Percentiles rank a stretch among this genome's conserved stretches.
Evolutionary conservation across 75 land plant genomes (phyloP).

Genomic region (Cunninghamia lanceolata): DNA sequence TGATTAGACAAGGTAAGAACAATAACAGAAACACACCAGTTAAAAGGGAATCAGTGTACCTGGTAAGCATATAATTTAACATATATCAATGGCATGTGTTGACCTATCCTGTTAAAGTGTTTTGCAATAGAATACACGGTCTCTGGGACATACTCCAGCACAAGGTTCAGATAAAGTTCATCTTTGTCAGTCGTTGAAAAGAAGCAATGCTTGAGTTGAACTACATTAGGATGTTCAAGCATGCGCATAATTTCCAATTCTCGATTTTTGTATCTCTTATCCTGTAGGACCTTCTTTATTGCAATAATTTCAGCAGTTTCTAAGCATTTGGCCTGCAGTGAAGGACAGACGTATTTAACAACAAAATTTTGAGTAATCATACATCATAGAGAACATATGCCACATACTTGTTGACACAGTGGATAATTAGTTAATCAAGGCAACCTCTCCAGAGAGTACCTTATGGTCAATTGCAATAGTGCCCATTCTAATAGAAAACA

Average conservation of each 20-base stretch:
- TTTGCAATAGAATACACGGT: constrained; percentile 87
- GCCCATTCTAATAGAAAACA: background rate
- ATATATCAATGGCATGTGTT: constrained; percentile 87
- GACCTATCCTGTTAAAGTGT: constrained; percentile 86
- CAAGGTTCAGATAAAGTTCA: constrained; percentile 83
- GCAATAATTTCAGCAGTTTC: constrained; percentile 93
- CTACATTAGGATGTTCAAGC: constrained; percentile 89
- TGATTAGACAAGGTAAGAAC: background rate
- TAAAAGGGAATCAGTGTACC: constrained; percentile 31
- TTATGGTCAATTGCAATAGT: background rate
- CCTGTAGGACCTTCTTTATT: constrained; percentile 89
- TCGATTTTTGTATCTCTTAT: constrained; percentile 87
- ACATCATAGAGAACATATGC: background rate
- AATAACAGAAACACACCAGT: background rate
- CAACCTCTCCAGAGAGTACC: background rate
- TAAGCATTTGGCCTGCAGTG: constrained; percentile 73
- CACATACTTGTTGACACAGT: background rate
- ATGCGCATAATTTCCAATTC: constrained; percentile 88
- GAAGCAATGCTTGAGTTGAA: constrained; percentile 81
- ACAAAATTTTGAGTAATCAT: background rate
- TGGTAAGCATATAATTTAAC: constrained; percentile 92
- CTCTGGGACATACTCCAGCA: constrained; percentile 91
- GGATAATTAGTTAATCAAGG: background rate
- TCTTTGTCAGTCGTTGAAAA: constrained; percentile 91
- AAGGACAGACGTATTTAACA: background rate